Conservation (phyloP, 768 basidiomycete genomes). For the Amanita muscaria region DNA sequence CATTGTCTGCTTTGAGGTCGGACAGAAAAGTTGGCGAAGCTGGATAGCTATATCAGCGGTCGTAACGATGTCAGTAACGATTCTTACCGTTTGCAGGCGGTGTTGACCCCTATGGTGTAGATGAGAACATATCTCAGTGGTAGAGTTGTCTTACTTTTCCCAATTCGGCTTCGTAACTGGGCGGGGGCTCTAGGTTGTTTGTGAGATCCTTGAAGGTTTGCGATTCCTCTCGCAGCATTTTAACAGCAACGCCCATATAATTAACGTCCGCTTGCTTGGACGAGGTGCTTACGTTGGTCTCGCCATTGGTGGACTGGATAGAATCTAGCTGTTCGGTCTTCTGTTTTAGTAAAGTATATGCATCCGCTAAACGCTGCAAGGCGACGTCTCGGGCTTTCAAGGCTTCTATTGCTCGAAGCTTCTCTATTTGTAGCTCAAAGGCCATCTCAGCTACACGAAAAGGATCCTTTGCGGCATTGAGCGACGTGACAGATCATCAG, state of each 20-base stretch:
- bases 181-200: constrained; percentile 24
- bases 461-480: constrained; percentile 27
- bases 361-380: constrained; percentile 48
- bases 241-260: constrained; percentile 28
- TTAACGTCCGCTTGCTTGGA: constrained; percentile 25
- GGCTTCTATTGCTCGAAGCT: constrained; percentile 45
- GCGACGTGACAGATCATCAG: too few species aligned
- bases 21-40: too few species aligned
- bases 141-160: constrained; percentile 19
- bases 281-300: constrained; percentile 12
- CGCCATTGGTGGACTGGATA: constrained; percentile 31
- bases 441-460: constrained; percentile 43
- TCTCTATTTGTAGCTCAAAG: constrained; percentile 46
- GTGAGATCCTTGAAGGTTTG: constrained; percentile 6
- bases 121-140: background rate
- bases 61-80: background rate
- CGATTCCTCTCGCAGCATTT: constrained; percentile 21
- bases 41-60: too few species aligned
- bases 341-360: constrained; percentile 51
- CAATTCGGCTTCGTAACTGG: constrained; percentile 27
- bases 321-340: constrained; percentile 44
- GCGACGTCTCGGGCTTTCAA: constrained; percentile 55
- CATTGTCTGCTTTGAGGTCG: constrained; percentile 33
- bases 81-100: constrained; percentile 11
- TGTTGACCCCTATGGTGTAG: constrained; percentile 7